Conservation (phyloP, 495 filamentous ascomycete species). For the Recurvomyces mirabilis region DNA sequence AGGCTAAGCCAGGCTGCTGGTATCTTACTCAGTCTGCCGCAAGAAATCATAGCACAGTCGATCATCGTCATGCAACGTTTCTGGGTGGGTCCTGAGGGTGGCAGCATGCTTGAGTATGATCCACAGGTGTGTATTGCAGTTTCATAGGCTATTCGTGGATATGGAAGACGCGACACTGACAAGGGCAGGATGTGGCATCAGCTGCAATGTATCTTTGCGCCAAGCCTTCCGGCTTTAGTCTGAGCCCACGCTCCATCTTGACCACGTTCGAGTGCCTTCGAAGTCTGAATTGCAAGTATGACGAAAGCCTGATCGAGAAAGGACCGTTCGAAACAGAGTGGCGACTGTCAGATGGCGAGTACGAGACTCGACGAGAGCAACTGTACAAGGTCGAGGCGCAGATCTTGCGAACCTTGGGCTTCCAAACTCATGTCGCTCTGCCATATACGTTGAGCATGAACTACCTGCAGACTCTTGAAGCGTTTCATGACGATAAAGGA, state of each 20-base stretch:
- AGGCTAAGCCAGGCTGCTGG: constrained; percentile 82
- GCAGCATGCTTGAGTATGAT: constrained; percentile 47
- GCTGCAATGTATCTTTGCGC: constrained; percentile 71
- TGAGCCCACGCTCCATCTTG: constrained; percentile 63
- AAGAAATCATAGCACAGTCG: constrained; percentile 80
- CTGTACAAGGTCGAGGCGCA: constrained; percentile 62
- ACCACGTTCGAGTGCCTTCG: constrained; percentile 42
- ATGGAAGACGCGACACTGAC: not conserved
- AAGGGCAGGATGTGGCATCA: constrained; percentile 61
- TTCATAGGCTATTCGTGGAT: not conserved
- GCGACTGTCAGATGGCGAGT: constrained; percentile 59
- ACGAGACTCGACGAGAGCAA: constrained; percentile 47
- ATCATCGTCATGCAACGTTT: constrained; percentile 82
- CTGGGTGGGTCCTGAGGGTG: constrained; percentile 60
- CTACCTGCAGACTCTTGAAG: constrained; percentile 81
- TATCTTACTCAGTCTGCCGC: constrained; percentile 70
- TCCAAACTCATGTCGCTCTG: constrained; percentile 70
- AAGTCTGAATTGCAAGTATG: not conserved
- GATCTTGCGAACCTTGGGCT: constrained; percentile 63
- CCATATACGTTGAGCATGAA: constrained; percentile 85
- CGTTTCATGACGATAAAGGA: constrained; percentile 29
- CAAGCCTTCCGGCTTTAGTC: constrained; percentile 69
- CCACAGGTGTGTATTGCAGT: constrained; percentile 37
- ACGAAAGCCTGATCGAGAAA: constrained; percentile 30
- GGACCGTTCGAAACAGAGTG: constrained; percentile 39